These are phyloP conservation scores for Elymus sibiricus DNA, from an alignment of 176 grass and related monocot species.

Conservation along the genomic window DNA sequence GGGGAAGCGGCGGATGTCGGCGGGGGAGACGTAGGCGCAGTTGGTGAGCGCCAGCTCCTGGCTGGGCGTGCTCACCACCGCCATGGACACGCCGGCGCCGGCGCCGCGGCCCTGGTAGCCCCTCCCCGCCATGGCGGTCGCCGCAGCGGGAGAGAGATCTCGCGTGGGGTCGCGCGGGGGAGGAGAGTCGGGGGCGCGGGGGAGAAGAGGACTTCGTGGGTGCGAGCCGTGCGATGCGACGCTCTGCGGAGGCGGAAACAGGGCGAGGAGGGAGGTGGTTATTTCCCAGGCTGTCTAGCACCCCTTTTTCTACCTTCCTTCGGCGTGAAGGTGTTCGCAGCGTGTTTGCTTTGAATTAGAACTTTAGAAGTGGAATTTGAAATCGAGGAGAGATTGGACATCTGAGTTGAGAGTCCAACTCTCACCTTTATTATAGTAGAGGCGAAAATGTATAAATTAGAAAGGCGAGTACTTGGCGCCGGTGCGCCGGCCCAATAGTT, in stretches of 20 bases:
- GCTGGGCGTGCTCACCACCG: constrained; percentile 80
- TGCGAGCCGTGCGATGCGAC: neutral
- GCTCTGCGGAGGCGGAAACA: neutral
- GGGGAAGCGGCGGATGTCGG: constrained; percentile 61
- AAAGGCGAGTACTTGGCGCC: too few species aligned
- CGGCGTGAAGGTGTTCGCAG: neutral
- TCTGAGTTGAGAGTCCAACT: too few species aligned
- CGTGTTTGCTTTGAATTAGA: neutral
- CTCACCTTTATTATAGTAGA: too few species aligned
- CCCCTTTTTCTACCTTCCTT: neutral
- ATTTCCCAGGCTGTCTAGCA: neutral
- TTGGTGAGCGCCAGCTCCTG: constrained; percentile 93
- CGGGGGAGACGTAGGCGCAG: constrained; percentile 63
- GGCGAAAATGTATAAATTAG: too few species aligned
- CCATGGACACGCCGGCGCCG: constrained; percentile 20
- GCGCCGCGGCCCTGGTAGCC: constrained; percentile 20
- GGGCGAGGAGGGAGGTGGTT: neutral
- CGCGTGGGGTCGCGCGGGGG: neutral
- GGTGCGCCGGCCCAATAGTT: too few species aligned
- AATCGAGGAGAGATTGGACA: too few species aligned
- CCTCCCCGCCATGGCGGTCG: constrained; percentile 48
- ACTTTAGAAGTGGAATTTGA: too few species aligned
- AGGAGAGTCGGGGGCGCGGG: neutral
- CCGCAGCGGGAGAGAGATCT: constrained; percentile 31
- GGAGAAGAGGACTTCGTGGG: neutral